Conservation (phyloP, 495 filamentous ascomycete genomes). For the Penicillium canescens region DNA sequence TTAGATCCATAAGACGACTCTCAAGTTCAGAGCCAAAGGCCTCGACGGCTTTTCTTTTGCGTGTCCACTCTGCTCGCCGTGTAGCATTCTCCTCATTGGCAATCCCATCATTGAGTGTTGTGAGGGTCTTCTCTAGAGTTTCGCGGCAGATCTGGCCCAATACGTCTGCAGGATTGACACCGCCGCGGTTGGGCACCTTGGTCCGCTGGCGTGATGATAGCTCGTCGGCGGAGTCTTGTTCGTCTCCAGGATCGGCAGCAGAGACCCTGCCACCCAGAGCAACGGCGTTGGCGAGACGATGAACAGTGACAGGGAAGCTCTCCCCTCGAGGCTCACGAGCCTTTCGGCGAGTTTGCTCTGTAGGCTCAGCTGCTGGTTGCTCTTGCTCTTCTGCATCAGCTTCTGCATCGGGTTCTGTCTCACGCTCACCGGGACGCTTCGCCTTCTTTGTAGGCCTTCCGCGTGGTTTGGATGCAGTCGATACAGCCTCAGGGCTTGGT, state of each 20-base stretch:
- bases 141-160: slow-evolving; percentile 70
- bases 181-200: slow-evolving; percentile 54
- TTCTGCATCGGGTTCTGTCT: neutral
- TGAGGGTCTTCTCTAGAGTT: slow-evolving; percentile 55
- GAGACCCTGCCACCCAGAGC: slow-evolving; percentile 25
- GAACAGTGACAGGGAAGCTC: slow-evolving; percentile 46
- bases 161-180: slow-evolving; percentile 70
- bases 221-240: slow-evolving; percentile 39
- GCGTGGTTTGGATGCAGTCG: slow-evolving; percentile 15
- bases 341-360: slow-evolving; percentile 25
- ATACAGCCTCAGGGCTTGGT: slow-evolving; percentile 2
- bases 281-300: slow-evolving; percentile 40
- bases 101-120: slow-evolving; percentile 39
- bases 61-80: slow-evolving; percentile 53
- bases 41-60: slow-evolving; percentile 64
- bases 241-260: slow-evolving; percentile 23
- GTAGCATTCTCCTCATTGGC: slow-evolving; percentile 37
- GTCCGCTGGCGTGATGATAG: slow-evolving; percentile 28
- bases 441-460: slow-evolving; percentile 20
- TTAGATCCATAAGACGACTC: slow-evolving; percentile 55
- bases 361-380: slow-evolving; percentile 7
- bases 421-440: slow-evolving; percentile 10
- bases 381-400: slow-evolving; percentile 10
- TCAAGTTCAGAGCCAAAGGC: slow-evolving; percentile 69
- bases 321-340: slow-evolving; percentile 39